Base-by-base conservation (phyloP, 257 asterid genomes). In the Ilex asprella region DNA sequence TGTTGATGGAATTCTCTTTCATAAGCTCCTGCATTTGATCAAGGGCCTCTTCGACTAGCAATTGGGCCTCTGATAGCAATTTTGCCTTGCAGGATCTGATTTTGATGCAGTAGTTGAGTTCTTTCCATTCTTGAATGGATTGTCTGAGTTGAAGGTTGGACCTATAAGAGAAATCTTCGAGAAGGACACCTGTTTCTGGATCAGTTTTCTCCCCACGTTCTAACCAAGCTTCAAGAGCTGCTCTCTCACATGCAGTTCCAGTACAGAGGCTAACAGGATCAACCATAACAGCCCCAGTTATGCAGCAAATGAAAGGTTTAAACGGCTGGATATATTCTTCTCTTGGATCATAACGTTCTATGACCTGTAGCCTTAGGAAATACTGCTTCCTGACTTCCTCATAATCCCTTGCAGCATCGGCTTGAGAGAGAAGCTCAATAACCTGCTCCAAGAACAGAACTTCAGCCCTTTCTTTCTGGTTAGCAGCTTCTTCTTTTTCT, bases 261-360 rank as follows among this genome's bases (percentile, higher is more conserved):
- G 84, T 84, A 73, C 88, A 84, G 49, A 84, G 83, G 76, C 88
- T 81, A 15, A 81, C 86, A 1, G 86, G 88, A 62, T 84, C 88
- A 6, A 63, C 75, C 88, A 84, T 79, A 70, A 81, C 80, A 1
- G 52, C 21, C 32, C 72, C 58, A 0, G 84, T 84, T 59, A 84
- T 75, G 16, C 81, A 67, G 53, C 88, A 84, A 56, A 62, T 44
- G 66, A 84, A 81, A 12, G 91, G 64, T 62, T 75, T 84, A 53
- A 81, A 79, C 7, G 86, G 88, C 62, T 77, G 72, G 9, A 84
- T 84, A 14, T 49, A 66, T 16, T 81, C 84, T 66, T 81, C 84
- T 61, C 57, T 73, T 1, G 91, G 76, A 46, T 71, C 71, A 35
- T 73, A 75, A 30, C 72, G 31, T 16, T 77, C 82, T 2, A 79